Conservation (phyloP, 345 rosid species). For the Sonneratia caseolaris region DNA sequence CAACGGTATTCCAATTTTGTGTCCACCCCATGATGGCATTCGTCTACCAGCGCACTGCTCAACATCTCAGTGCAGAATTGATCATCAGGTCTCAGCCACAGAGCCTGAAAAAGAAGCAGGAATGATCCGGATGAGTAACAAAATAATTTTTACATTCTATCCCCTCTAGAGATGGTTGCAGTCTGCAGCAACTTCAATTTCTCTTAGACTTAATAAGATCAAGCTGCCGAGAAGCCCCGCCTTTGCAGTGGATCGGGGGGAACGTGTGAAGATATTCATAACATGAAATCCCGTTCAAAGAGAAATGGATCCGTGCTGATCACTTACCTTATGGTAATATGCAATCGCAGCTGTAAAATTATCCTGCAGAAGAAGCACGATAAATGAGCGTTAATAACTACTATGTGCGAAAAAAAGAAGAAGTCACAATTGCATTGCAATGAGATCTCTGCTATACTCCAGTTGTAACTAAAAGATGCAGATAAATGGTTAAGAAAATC, state of each 20-base stretch:
- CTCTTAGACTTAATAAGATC: background rate
- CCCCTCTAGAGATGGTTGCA: no score
- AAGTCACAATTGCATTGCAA: background rate
- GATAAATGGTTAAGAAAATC: background rate
- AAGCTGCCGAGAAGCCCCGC: background rate
- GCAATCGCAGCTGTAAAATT: conserved; percentile 71
- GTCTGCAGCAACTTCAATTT: background rate
- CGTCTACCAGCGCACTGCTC: conserved; percentile 61
- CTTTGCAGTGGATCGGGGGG: background rate
- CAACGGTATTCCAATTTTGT: conserved; percentile 37
- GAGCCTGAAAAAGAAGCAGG: conserved; percentile 36
- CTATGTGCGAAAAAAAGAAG: background rate
- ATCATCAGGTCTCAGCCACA: conserved; percentile 77
- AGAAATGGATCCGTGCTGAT: background rate
- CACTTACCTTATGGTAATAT: conserved; percentile 70
- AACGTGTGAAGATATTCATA: background rate
- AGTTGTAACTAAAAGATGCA: background rate
- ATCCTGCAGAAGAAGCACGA: conserved; percentile 37
- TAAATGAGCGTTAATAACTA: background rate
- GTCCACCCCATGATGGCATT: conserved; percentile 52
- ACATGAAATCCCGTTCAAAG: background rate
- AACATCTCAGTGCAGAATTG: conserved; percentile 87
- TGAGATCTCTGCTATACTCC: background rate
- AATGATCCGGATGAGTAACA: background rate
- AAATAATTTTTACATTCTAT: background rate